These are phyloP conservation scores for Tuber borchii DNA, from an alignment of 495 filamentous ascomycete genomes.

Conservation along the genomic window DNA sequence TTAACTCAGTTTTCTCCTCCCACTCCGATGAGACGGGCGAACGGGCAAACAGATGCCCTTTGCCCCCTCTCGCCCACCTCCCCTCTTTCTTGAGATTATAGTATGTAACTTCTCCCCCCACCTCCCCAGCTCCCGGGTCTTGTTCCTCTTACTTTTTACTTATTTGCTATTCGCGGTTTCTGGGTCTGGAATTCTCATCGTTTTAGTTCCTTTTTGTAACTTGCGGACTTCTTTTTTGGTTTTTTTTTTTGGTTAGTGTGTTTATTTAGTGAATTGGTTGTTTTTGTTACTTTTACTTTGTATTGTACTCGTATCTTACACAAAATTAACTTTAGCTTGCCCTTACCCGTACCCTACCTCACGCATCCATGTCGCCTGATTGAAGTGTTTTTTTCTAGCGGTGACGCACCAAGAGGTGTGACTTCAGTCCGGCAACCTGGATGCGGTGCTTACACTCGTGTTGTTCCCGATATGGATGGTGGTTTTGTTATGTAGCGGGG, in stretches of 20 bases:
- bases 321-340: constrained; percentile 1
- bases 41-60: neutral
- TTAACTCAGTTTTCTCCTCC: neutral
- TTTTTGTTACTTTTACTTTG: neutral
- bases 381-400: neutral
- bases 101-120: neutral
- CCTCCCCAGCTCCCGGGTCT: neutral
- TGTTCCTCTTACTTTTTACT: neutral
- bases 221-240: neutral
- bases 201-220: neutral
- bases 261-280: neutral
- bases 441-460: neutral
- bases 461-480: neutral
- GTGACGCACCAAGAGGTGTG: neutral
- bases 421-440: neutral
- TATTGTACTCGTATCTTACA: constrained; percentile 3
- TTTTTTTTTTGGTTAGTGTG: neutral
- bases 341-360: neutral
- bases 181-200: constrained; percentile 1
- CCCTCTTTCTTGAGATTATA: neutral
- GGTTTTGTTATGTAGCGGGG: neutral
- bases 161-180: neutral
- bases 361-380: neutral
- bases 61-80: neutral
- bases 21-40: neutral